Base-by-base conservation (phyloP, 176 grass and related monocot genomes). In the Guadua angustifolia region DNA sequence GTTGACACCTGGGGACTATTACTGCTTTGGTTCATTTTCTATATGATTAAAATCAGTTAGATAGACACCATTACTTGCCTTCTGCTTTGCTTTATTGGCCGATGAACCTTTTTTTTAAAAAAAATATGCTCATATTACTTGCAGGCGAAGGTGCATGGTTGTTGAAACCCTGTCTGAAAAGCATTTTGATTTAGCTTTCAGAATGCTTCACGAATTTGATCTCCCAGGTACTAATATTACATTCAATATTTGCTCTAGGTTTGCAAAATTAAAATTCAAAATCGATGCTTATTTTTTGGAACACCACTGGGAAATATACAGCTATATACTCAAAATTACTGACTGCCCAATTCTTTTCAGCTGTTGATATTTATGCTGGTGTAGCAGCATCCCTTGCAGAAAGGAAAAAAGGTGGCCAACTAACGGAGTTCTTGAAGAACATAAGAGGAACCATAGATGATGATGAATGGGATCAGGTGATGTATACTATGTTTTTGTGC, bases 401-500 rank as follows among this genome's bases (percentile, higher is more conserved):
- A 71, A 93, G 92, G 83, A 98, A 98, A 92, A 98, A 89, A 75
- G 89, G 92, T 86, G 91, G 87, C 51, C 92, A 98, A 40, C 75
- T 98, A 85, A 92, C 91, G 50, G 93, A 98, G 80, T 95, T 98
- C 66, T 92, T 98, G 71, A 98, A 93, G 87, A 95, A 95, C 77
- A 98, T 98, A 80, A 98, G 90, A 79, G 93, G 95, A 62, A 98
- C 93, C 32, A 95, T 95, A 90, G 93, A 91, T 42, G 91, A 91
- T 63, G 93, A 98, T 53, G 93, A 92, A 76, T 98, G 93, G 95
- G 95, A 98, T 78, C 95, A 98, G 95, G 95, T 98, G 82, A 89
- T 80, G 17, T 71, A 44, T 60, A 67, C 57, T 79, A 6, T 86
- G 35, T 78, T 78, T 86, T 78, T 78, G 29, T 22, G 39, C 78